Evolutionary conservation across 2,329 filamentous ascomycete genomes (phyloP), one percentile per base, ranked within the genome.

Genomic region (Cladophialophora yegresii): DNA sequence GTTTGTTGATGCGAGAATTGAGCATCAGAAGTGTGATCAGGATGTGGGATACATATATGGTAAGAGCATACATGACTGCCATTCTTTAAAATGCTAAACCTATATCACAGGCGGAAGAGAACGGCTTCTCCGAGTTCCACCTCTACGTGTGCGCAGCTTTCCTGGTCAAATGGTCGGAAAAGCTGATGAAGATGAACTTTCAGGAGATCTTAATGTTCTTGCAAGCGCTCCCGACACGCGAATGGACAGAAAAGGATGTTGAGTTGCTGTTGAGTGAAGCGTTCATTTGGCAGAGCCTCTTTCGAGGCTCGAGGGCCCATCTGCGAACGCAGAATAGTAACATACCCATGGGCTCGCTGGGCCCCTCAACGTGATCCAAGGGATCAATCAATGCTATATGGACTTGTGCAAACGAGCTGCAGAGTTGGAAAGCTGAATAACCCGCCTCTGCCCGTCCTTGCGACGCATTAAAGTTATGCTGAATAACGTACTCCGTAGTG

Each of bases 41-140:
- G 71, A 99, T 99, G 95, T 99, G 95, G 95, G 95, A 99, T 77
- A 99, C 95, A 28, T 99, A 99, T 79, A 85, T 99, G 80, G 93
- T 97, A 81, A 75, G 81, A 75, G 87, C 79, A 58, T 13, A 54
- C 30, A 36, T 28, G 13, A 26, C 47, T 23, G 20, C 22, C 5
- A 3, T 59, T 6, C 22, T n/a, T 51, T 28, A 30, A 20, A 13
- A 26, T 61, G 8, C 36, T 63, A 33, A 58, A 50, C 58, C 20
- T 4, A 43, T 20, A n/a, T 26, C 32, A 65, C 70, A 98, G 93
- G 92, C 95, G 55, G 96, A 99, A 82, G 95, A 98, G 74, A 92
- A 97, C 79, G 96, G 95, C 55, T 99, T 99, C 78, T 97, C 93
- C 3, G 92, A 96, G 73, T 99, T 99, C 76, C 95, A 99, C 75